Base-by-base conservation (phyloP, 768 basidiomycete species). In the Podaxis sp. region DNA sequence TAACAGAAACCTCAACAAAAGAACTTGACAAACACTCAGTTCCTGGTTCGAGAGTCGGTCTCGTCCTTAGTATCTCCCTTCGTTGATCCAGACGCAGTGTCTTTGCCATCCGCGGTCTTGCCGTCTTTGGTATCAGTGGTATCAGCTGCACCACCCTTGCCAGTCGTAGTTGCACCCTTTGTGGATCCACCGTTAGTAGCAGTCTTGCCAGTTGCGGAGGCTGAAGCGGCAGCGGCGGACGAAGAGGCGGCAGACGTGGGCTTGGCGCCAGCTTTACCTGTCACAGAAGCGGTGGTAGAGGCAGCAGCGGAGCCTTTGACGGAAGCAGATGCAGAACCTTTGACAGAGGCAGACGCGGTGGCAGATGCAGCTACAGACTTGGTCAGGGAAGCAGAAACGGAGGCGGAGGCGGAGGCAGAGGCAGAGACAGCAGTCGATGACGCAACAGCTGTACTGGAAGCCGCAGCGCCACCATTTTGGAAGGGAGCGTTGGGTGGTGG, bases 141-240 rank as follows among this genome's bases (percentile, higher is more conserved):
- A 3, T 11, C 32, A 9, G 23, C n/a, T 1, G 50, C 13, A 52
- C 23, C 28, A n/a, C 23, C 42, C 40, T 55, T 55, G 23, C 21
- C 55, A 32, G 7, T 32, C 7, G 9, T 37, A 1, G 32, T 13
- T 9, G 28, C 32, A 21, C 14, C 44, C 6, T 57, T 47, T 1
- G 25, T n/a, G 18, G 42, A 18, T n/a, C 35, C 47, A 23, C 10
- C 27, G 23, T 4, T 27, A 23, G n/a, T 25, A 13, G 62, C 62
- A 11, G 64, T 58, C 53, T 63, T 57, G 50, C 54, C 50, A 4
- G 59, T 59, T 32, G 59, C 56, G 35, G 61, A 42, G 6, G 46
- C 61, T 38, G 60, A 50, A 37, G 63, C 65, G 42, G 59, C 61
- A 21, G 68, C 66, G 18, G 65, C 62, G 40, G 64, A 65, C 11